These are phyloP conservation scores for Monilinia fructicola DNA, from an alignment of 2,329 filamentous ascomycete genomes.

Conservation along the genomic window DNA sequence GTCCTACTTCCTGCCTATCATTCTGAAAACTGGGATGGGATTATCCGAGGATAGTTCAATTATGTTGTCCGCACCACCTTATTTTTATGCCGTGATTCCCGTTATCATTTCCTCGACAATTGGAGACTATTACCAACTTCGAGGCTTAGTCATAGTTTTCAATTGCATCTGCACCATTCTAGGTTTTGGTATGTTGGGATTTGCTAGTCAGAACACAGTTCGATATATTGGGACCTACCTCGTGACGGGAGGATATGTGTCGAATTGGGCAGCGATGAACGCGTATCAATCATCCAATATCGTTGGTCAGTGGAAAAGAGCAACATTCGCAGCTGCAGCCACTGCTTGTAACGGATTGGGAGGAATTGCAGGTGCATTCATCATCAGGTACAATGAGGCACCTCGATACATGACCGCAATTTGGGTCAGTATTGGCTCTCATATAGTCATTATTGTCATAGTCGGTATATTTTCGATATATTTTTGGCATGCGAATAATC, in stretches of 20 bases:
- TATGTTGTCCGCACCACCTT: conserved; percentile 56
- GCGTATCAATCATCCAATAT: conserved; percentile 87
- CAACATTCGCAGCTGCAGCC: conserved; percentile 72
- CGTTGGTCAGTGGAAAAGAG: conserved; percentile 84
- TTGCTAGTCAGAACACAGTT: conserved; percentile 34
- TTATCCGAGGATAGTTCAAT: conserved; percentile 54
- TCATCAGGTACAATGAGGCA: conserved; percentile 60
- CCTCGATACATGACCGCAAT: conserved; percentile 64
- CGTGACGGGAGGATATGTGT: conserved; percentile 69
- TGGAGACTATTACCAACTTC: conserved; percentile 56
- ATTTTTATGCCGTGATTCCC: conserved; percentile 49
- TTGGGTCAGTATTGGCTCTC: conserved; percentile 66
- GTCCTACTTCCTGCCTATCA: conserved; percentile 77
- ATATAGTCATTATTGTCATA: conserved; percentile 57
- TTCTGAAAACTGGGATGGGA: conserved; percentile 59
- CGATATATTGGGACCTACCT: conserved; percentile 44
- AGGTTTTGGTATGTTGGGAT: conserved; percentile 40
- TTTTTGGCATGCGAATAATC: conserved; percentile 53
- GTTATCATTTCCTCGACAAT: conserved; percentile 52
- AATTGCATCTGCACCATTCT: conserved; percentile 37
- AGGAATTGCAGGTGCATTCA: conserved; percentile 72
- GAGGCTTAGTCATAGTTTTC: conserved; percentile 39
- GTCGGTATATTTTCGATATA: conserved; percentile 53
- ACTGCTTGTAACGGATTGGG: conserved; percentile 78
- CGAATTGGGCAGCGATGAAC: conserved; percentile 75